Percentiles rank a stretch among this genome's conserved stretches.
Conservation (phyloP, 495 filamentous ascomycete genomes). For the Hypoxylon cercidicola region DNA sequence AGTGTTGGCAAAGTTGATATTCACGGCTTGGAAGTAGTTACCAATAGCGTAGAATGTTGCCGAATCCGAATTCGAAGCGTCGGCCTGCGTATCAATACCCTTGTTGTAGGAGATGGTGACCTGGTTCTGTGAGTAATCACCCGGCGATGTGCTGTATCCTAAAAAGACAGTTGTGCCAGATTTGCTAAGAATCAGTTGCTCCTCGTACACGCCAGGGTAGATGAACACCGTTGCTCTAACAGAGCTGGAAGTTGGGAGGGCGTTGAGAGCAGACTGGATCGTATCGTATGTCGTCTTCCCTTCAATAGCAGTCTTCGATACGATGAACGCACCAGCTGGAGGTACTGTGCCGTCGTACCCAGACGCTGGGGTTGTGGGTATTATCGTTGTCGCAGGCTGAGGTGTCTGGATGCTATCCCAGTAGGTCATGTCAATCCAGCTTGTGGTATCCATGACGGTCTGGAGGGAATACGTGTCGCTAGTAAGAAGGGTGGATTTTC, state of each 20-base stretch:
- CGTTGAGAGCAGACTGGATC: slow-evolving; percentile 66
- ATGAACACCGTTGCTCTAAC: slow-evolving; percentile 69
- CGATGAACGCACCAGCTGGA: background rate
- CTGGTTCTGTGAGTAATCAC: slow-evolving; percentile 65
- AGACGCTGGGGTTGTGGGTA: background rate
- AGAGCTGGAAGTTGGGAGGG: slow-evolving; percentile 56
- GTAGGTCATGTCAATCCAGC: slow-evolving; percentile 1
- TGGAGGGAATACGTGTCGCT: background rate
- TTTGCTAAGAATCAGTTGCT: slow-evolving; percentile 63
- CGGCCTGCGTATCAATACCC: slow-evolving; percentile 42
- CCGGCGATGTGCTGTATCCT: slow-evolving; percentile 68
- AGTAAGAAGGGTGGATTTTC: background rate
- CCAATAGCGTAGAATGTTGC: slow-evolving; percentile 65
- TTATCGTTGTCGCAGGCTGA: background rate
- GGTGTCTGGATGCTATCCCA: background rate
- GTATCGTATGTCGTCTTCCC: slow-evolving; percentile 47
- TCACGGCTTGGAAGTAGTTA: slow-evolving; percentile 64
- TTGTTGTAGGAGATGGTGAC: slow-evolving; percentile 64
- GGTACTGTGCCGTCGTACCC: background rate
- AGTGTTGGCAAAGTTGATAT: slow-evolving; percentile 68
- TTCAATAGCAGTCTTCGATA: background rate
- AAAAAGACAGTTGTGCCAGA: slow-evolving; percentile 59
- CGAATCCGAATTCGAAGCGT: slow-evolving; percentile 55
- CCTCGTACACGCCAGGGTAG: slow-evolving; percentile 63
- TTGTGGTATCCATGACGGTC: background rate